Evolutionary conservation across 2,329 filamentous ascomycete species (phyloP).

Genomic region (Aureobasidium subglaciale): DNA sequence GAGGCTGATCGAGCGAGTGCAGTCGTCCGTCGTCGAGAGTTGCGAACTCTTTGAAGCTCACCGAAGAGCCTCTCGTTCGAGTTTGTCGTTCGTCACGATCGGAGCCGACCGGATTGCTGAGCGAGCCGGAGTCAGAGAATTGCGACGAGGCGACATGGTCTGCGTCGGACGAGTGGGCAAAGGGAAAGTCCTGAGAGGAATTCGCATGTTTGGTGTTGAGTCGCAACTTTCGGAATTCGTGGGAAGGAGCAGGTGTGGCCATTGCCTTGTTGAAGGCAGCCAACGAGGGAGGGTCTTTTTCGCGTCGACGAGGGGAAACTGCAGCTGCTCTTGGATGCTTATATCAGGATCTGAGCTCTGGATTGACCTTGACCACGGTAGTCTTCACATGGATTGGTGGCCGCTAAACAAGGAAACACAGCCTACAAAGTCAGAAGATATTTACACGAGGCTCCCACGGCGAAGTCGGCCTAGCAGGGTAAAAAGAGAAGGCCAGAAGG

Average conservation of each 20-base stretch:
- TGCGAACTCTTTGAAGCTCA: slow-evolving; percentile 35
- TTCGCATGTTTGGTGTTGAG: slow-evolving; percentile 7
- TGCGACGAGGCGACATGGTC: slow-evolving; percentile 11
- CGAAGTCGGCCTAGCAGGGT: not conserved
- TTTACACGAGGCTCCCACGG: not conserved
- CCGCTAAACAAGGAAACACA: not conserved
- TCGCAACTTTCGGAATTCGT: slow-evolving; percentile 10
- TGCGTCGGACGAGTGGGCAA: slow-evolving; percentile 1
- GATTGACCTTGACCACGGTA: not conserved
- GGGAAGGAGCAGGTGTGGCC: slow-evolving; percentile 9
- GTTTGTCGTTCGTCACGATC: not conserved
- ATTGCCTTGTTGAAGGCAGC: slow-evolving; percentile 3
- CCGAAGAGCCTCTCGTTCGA: slow-evolving; percentile 29
- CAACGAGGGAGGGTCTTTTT: not conserved
- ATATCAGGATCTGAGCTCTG: not conserved
- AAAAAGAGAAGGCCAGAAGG: not conserved
- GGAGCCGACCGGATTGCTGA: not conserved
- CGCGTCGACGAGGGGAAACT: not conserved
- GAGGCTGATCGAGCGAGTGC: slow-evolving; percentile 31
- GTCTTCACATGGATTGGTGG: not conserved
- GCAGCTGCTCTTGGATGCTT: not conserved
- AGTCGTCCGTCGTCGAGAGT: slow-evolving; percentile 34
- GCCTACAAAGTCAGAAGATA: not conserved
- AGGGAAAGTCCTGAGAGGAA: slow-evolving; percentile 1
- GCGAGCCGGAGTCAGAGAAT: slow-evolving; percentile 1